Percentiles rank a stretch among this genome's conserved stretches.
These are phyloP conservation scores for Gnomoniopsis sp. DNA, from an alignment of 2,329 filamentous ascomycete species.

Conservation along the genomic window DNA sequence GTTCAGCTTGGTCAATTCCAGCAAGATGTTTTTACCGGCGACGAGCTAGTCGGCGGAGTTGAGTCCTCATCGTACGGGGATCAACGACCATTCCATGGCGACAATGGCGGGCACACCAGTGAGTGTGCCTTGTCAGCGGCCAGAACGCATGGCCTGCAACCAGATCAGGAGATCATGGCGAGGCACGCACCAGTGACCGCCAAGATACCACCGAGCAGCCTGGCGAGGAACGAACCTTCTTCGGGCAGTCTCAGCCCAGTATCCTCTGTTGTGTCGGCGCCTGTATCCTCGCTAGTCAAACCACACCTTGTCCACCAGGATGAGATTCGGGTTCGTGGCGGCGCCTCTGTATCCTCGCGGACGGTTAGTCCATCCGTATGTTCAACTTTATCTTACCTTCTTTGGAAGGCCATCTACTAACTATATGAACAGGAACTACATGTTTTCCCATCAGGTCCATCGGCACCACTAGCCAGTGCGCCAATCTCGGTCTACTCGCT, in stretches of 20 bases:
- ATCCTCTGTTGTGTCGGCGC: not conserved
- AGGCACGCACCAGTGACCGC: not conserved
- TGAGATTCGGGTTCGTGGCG: not conserved
- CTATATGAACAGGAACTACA: constrained; percentile 10
- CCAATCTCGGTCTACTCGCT: not conserved
- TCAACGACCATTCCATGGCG: constrained; percentile 9
- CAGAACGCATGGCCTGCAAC: not conserved
- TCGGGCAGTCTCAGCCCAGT: not conserved
- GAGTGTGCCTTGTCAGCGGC: not conserved
- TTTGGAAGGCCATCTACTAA: constrained; percentile 4
- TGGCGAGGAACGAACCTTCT: not conserved
- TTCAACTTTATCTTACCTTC: not conserved
- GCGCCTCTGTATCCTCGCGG: not conserved
- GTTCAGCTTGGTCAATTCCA: not conserved
- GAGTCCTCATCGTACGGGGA: not conserved
- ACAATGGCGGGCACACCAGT: constrained; percentile 5
- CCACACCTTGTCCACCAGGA: not conserved
- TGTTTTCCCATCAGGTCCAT: not conserved
- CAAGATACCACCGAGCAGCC: not conserved
- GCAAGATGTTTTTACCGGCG: not conserved
- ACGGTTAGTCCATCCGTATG: constrained; percentile 13
- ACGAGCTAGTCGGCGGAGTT: not conserved
- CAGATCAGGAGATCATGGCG: not conserved
- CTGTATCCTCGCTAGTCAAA: not conserved
- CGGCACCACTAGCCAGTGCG: not conserved